Evolutionary conservation across 495 filamentous ascomycete species (phyloP), one percentile per base, ranked within the genome.

Genomic region (Podospora australis): DNA sequence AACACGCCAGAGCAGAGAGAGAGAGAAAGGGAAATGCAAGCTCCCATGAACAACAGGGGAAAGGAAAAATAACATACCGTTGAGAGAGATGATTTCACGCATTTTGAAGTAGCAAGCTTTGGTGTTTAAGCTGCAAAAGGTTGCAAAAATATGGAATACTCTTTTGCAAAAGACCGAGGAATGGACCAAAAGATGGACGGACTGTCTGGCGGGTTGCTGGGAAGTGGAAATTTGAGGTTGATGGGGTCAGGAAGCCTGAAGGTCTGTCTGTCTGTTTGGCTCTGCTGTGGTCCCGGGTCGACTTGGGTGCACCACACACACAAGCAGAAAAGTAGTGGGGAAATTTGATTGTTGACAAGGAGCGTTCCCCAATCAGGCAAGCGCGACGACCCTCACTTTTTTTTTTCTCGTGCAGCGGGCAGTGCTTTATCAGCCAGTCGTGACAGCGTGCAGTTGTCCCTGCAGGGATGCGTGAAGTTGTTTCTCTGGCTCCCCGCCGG

Each of bases 51-150:
- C 17, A 46, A 20, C 36, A 53, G 49, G 45, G 47, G 47, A 24
- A 45, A 52, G 28, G 38, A 36, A 36, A 36, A 34, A 34, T 46
- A 71, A 74, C 88, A 62, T 83, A 96, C 91, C 91, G 81, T 97
- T 96, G 82, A 97, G 83, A 73, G 86, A 90, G 70, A 97, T 96
- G 68, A 97, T 90, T 81, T 97, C 91, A 85, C 91, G 89, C 91
- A 97, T 97, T 67, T 77, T 82, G 80, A 43, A n/a, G 60, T 62
- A 66, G 51, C 50, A 55, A 50, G 49, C 32, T 42, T 10, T 11
- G 36, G 9, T 23, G 34, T 22, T 13, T 10, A 6, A 38, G 16
- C 22, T 53, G 60, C 43, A 60, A 55, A 17, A 36, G 9, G 14
- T 6, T 6, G 30, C 19, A 34, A 34, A 39, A 48, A 43, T 52